These are phyloP conservation scores for Pythium volutum DNA, from an alignment of 352 stramenopile species.

Conservation along the genomic window DNA sequence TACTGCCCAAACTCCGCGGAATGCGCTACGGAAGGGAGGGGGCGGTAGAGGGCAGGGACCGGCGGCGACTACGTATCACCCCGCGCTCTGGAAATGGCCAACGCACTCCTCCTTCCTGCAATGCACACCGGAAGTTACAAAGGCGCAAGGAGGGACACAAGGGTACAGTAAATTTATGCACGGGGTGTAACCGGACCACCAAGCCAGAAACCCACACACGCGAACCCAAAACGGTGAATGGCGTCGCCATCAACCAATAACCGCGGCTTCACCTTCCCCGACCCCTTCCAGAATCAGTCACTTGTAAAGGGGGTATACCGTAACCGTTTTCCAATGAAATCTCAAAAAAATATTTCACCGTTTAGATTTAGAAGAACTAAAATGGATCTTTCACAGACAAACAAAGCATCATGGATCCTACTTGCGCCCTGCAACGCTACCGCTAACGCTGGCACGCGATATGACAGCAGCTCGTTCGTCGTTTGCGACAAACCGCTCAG, in stretches of 20 bases:
- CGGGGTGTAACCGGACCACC: not conserved
- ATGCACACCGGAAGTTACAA: conserved; percentile 3
- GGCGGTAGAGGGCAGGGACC: not conserved
- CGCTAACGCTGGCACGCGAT: conserved; percentile 2
- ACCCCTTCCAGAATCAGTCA: not conserved
- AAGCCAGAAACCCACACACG: not conserved
- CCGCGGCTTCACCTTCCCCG: not conserved
- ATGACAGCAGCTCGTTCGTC: conserved; percentile 19
- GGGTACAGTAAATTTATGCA: conserved; percentile 2
- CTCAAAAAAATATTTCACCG: not conserved
- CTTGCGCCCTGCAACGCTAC: no score
- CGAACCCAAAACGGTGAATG: not conserved
- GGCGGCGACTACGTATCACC: no score
- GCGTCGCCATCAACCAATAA: no score
- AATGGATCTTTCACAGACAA: not conserved
- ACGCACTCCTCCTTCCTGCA: not conserved
- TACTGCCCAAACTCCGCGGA: not conserved
- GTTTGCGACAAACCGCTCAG: conserved; percentile 66
- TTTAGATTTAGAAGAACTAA: not conserved
- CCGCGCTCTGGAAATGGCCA: conserved; percentile 6
- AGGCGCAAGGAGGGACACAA: not conserved
- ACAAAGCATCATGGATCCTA: not conserved
- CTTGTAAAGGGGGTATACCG: not conserved
- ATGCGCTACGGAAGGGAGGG: not conserved
- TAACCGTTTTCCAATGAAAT: not conserved